Evolutionary conservation across 148 eudicot species (phyloP).

Genomic region (Rhododendron simsii): DNA sequence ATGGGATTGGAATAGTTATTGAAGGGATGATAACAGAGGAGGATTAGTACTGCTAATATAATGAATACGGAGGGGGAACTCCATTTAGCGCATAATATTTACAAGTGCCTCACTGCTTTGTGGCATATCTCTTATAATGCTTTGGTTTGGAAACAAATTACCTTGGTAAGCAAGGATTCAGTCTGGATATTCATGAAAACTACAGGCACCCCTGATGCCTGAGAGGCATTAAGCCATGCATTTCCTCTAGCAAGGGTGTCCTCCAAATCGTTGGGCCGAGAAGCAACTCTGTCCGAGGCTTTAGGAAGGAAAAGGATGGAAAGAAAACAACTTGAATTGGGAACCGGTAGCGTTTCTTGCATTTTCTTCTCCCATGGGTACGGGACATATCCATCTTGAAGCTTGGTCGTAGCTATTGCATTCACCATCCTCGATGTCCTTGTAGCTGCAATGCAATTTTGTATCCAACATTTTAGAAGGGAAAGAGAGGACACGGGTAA

Average conservation of each 20-base stretch:
- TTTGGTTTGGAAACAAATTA: conserved; percentile 9
- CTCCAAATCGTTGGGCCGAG: conserved; percentile 62
- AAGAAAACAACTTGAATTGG: conserved; percentile 66
- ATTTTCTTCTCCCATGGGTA: conserved; percentile 84
- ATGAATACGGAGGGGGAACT: neutral
- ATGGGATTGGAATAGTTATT: neutral
- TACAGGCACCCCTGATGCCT: conserved; percentile 63
- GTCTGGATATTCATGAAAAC: conserved; percentile 70
- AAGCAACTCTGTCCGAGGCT: conserved; percentile 36
- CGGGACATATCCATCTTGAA: conserved; percentile 62
- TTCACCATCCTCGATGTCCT: conserved; percentile 59
- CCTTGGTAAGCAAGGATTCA: conserved; percentile 90
- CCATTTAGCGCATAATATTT: neutral
- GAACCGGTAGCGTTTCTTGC: conserved; percentile 56
- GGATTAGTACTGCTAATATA: neutral
- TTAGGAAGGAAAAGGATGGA: conserved; percentile 75
- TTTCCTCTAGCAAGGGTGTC: conserved; percentile 84
- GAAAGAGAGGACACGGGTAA: neutral
- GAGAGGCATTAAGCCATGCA: conserved; percentile 74
- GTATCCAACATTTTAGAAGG: neutral
- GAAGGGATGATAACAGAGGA: neutral
- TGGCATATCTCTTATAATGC: neutral
- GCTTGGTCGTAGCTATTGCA: conserved; percentile 44
- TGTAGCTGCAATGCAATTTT: conserved; percentile 38
- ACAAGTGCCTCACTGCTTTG: neutral